Base-by-base conservation (phyloP, 75 land plant genomes). In the Adiantum capillusveneris region DNA sequence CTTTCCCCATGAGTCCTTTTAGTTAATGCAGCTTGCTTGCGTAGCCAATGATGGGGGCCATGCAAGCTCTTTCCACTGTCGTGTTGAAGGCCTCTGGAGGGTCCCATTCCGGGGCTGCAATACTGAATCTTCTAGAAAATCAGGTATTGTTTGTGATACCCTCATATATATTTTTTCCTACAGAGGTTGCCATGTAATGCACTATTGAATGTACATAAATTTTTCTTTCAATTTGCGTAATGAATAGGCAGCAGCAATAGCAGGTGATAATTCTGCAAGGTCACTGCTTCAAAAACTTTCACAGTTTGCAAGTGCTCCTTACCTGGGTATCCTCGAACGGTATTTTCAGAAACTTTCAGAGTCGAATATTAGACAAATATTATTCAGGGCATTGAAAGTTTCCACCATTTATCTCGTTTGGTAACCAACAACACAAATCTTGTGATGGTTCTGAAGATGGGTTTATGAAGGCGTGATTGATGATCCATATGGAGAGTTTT, bases 401-500 rank as follows among this genome's bases (percentile, higher is more conserved):
- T n/a, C n/a, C n/a, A n/a, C n/a, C n/a, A n/a, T n/a, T n/a, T n/a
- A n/a, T n/a, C n/a, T n/a, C n/a, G n/a, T n/a, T n/a, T n/a, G n/a
- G n/a, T n/a, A n/a, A n/a, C n/a, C n/a, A n/a, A n/a, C n/a, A n/a
- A 27, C 3, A 18, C 9, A 58, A n/a, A 20, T 73, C 22, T 31
- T 39, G 20, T 44, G 29, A 29, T 44, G 37, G 24, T 37, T 52
- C 46, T 62, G 31, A 41, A 93, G 98, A 57, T 93, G 98, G 98
- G 80, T 93, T 7, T 88, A 88, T 75, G 98, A 93, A 69, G 98
- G 98, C 42, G 81, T 89, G 17, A 89, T 93, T 53, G 98, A 93
- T 69, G 98, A 93, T 59, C 98, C 98, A 46, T 93, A 93, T 67
- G 87, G 85, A 25, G 98, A 93, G 81, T 93, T 93, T 71, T 90